These are phyloP conservation scores for Cyclospora cayetanensis DNA, from an alignment of 169 alveolate species.

Conservation along the genomic window DNA sequence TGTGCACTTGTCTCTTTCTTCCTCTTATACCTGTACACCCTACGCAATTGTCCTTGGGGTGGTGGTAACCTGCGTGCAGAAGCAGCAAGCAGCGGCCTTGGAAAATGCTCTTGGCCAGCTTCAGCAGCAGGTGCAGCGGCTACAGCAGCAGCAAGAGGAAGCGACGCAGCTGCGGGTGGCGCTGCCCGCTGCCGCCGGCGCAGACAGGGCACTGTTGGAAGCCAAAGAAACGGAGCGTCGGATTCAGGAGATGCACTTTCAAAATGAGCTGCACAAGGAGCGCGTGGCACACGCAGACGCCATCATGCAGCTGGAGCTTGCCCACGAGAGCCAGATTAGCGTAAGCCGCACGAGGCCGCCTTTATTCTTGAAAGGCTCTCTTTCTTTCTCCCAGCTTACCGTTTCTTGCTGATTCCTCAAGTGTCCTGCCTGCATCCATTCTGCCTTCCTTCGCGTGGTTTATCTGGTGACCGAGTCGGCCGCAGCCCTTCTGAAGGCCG, in stretches of 20 bases:
- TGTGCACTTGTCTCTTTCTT: too few species aligned
- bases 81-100: neutral
- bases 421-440: too few species aligned
- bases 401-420: too few species aligned
- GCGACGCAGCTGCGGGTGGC: neutral
- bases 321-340: neutral
- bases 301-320: neutral
- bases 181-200: neutral
- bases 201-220: neutral
- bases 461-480: too few species aligned
- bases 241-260: neutral
- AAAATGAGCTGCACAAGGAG: neutral
- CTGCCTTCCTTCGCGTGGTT: too few species aligned
- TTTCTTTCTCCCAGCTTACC: too few species aligned
- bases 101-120: neutral
- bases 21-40: too few species aligned
- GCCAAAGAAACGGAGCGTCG: neutral
- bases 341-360: neutral
- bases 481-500: too few species aligned
- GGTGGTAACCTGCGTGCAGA: too few species aligned
- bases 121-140: neutral
- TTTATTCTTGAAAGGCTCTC: neutral
- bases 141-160: constrained; percentile 1
- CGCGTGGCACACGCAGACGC: neutral
- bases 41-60: too few species aligned